These are phyloP conservation scores for Flueggea neowawraea DNA, from an alignment of 441 rosid species.

Conservation along the genomic window DNA sequence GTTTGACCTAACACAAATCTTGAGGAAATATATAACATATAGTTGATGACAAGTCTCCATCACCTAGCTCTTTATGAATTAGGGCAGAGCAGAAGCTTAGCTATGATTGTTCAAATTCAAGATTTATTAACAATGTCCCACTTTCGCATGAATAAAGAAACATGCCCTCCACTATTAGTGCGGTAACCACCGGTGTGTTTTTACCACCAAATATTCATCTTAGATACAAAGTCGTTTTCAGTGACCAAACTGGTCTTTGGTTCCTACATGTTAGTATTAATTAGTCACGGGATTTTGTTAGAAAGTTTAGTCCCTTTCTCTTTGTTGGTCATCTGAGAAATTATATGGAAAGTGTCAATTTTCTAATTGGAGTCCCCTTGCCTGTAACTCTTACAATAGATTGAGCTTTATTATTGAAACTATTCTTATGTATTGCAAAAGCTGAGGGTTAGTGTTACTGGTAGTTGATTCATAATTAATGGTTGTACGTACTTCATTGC, in stretches of 20 bases:
- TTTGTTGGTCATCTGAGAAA: neutral
- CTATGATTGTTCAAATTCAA: constrained; percentile 18
- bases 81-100: constrained; percentile 2
- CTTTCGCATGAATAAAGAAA: constrained; percentile 12
- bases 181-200: constrained; percentile 1
- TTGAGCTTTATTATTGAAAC: too few relatives aligned
- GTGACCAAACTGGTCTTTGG: constrained; percentile 14
- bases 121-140: constrained; percentile 12
- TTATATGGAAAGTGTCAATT: constrained; percentile 4
- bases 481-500: too few relatives aligned
- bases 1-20: constrained; percentile 8
- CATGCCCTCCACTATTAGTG: neutral
- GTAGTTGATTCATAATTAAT: too few relatives aligned
- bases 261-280: neutral
- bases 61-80: constrained; percentile 3
- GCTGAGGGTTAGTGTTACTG: too few relatives aligned
- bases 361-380: neutral
- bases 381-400: neutral
- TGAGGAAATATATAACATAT: constrained; percentile 1
- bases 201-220: constrained; percentile 16
- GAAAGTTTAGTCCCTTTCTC: constrained; percentile 13
- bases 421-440: too few relatives aligned
- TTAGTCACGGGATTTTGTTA: constrained; percentile 22
- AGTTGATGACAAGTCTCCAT: constrained; percentile 19
- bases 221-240: constrained; percentile 20